A percentile compares a stretch with the other conserved stretches of the same genome.
Evolutionary conservation across 768 basidiomycete genomes (phyloP).

Genomic region (Clitopilus hobsonii): DNA sequence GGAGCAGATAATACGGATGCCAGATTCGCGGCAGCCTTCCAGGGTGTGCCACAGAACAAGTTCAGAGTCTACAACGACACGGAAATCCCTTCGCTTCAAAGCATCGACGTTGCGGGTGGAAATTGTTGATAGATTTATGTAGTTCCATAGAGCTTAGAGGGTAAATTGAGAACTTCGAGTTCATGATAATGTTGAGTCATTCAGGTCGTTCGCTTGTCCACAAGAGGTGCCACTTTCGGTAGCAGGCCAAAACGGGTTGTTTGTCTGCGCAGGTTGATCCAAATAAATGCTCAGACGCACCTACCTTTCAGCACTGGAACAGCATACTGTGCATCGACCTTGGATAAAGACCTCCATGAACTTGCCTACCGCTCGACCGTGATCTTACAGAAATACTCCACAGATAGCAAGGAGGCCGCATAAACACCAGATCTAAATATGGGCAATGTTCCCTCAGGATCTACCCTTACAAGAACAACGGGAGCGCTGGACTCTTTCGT

Average conservation of each 20-base stretch:
- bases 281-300: neutral
- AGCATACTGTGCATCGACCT: neutral
- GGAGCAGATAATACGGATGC: conserved; percentile 35
- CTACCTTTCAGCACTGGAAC: neutral
- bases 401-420: neutral
- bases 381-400: neutral
- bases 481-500: conserved; percentile 90
- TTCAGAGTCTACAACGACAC: conserved; percentile 29
- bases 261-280: neutral
- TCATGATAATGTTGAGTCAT: neutral
- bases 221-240: neutral
- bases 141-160: neutral
- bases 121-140: conserved; percentile 18
- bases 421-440: conserved; percentile 27
- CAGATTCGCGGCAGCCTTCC: conserved; percentile 29
- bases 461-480: conserved; percentile 64
- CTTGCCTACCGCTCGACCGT: neutral
- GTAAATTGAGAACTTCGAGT: neutral
- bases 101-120: conserved; percentile 34
- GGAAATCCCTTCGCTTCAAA: conserved; percentile 28
- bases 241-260: neutral
- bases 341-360: neutral
- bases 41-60: conserved; percentile 26
- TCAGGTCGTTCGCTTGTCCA: too few relatives aligned
- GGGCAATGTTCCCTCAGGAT: conserved; percentile 77